These are phyloP conservation scores for Centaurea solstitialis DNA, from an alignment of 129 eudicot genomes.

Conservation along the genomic window DNA sequence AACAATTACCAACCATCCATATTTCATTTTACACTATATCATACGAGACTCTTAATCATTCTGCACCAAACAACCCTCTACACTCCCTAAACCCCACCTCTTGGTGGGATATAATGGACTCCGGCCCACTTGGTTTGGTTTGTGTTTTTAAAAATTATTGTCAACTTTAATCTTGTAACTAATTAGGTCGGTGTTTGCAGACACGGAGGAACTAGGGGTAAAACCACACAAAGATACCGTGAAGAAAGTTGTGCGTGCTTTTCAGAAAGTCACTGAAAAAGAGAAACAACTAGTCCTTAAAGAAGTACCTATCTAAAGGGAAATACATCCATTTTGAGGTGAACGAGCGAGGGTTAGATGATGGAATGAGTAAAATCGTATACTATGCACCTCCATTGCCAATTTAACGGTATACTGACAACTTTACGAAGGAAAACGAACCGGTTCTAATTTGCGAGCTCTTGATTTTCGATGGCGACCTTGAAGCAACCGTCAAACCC, in stretches of 20 bases:
- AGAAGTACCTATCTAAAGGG: constrained; percentile 66
- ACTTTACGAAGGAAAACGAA: background rate
- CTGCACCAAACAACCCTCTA: background rate
- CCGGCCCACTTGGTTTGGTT: no score
- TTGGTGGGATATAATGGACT: background rate
- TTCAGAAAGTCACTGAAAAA: constrained; percentile 53
- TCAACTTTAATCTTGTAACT: constrained; percentile 8
- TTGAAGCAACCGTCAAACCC: background rate
- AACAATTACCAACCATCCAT: no score
- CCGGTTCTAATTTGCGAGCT: background rate
- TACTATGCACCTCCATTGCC: background rate
- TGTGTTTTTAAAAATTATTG: background rate
- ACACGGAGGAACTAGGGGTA: constrained; percentile 96
- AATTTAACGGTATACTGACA: background rate
- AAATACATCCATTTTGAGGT: constrained; percentile 86
- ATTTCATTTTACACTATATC: no score
- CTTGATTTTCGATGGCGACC: background rate
- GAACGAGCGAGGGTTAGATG: constrained; percentile 79
- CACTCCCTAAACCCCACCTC: background rate
- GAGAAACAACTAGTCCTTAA: constrained; percentile 54
- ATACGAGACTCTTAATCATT: no score
- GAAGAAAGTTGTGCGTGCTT: constrained; percentile 72
- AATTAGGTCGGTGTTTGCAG: constrained; percentile 82
- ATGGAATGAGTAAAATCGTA: constrained; percentile 22
- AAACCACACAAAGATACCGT: constrained; percentile 89